Evolutionary conservation across 2,329 filamentous ascomycete species (phyloP).

Genomic region (Cladosporium sp.): DNA sequence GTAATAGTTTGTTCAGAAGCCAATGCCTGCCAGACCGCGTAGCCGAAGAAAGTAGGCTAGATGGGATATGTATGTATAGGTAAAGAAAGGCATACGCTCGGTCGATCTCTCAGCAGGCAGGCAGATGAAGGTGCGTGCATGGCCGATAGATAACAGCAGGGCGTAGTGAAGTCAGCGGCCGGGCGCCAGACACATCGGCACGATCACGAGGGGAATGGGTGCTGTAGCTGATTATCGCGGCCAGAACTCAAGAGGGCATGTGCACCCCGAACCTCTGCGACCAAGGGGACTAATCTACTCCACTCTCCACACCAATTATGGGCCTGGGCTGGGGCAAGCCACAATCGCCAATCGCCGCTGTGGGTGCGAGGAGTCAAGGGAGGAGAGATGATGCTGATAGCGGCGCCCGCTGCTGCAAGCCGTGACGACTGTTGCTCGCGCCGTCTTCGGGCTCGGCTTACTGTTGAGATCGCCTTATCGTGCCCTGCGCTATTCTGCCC

Average conservation of each 20-base stretch:
- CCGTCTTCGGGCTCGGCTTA: slow-evolving; percentile 9
- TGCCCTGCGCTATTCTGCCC: not conserved
- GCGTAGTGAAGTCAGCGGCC: not conserved
- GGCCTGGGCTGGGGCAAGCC: slow-evolving; percentile 10
- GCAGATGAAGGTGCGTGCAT: slow-evolving; percentile 1
- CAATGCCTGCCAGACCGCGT: not conserved
- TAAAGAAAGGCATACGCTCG: not conserved
- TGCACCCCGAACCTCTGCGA: not conserved
- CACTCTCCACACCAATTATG: slow-evolving; percentile 10
- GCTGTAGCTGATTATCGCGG: slow-evolving; percentile 6
- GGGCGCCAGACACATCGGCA: not conserved
- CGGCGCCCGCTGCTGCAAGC: not conserved
- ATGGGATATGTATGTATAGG: not conserved
- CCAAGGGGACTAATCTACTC: not conserved
- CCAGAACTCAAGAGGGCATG: slow-evolving; percentile 7
- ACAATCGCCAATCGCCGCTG: slow-evolving; percentile 1
- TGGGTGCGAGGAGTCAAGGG: not conserved
- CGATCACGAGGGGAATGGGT: slow-evolving; percentile 5
- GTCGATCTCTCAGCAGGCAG: slow-evolving; percentile 4
- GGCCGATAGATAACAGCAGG: slow-evolving; percentile 5
- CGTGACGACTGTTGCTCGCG: not conserved
- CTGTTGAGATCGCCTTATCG: slow-evolving; percentile 2
- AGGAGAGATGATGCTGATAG: slow-evolving; percentile 4
- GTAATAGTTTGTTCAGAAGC: not conserved
- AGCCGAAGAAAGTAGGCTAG: not conserved